A percentile compares a stretch with the other conserved stretches of the same genome.
Evolutionary conservation across 2,329 filamentous ascomycete species (phyloP).

Genomic region (Neofusicoccum parvum): DNA sequence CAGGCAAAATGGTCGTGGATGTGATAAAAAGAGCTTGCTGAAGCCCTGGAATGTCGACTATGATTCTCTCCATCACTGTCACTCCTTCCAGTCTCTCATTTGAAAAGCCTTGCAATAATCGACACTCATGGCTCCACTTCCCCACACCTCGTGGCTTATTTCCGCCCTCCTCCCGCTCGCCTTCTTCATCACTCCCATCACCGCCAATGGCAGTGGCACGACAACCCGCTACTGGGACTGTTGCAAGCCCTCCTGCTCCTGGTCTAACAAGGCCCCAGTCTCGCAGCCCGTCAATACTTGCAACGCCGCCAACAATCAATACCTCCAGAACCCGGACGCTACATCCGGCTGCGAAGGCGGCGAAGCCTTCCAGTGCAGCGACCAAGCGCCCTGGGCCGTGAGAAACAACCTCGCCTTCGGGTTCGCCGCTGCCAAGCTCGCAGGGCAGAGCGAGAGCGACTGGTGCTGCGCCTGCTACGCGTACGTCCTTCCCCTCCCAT

Average conservation of each 20-base stretch:
- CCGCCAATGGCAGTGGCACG: not conserved
- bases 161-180: no score
- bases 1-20: no score
- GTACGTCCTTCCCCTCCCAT: constrained; percentile 24
- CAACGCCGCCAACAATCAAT: constrained; percentile 50
- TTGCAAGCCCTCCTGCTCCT: constrained; percentile 68
- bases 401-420: constrained; percentile 60
- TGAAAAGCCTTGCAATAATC: no score
- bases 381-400: constrained; percentile 62
- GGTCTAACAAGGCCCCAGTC: constrained; percentile 60
- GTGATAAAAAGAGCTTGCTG: no score
- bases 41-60: no score
- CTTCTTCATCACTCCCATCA: not conserved
- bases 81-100: no score
- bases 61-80: no score
- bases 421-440: constrained; percentile 61
- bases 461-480: constrained; percentile 67
- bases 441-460: constrained; percentile 55
- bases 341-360: constrained; percentile 58
- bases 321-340: constrained; percentile 49
- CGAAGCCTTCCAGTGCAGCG: constrained; percentile 60
- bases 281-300: constrained; percentile 58
- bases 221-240: constrained; percentile 57
- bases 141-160: no score
- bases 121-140: no score